These are phyloP conservation scores for Phytopythium aichiense DNA, from an alignment of 352 stramenopile species.

Conservation along the genomic window DNA sequence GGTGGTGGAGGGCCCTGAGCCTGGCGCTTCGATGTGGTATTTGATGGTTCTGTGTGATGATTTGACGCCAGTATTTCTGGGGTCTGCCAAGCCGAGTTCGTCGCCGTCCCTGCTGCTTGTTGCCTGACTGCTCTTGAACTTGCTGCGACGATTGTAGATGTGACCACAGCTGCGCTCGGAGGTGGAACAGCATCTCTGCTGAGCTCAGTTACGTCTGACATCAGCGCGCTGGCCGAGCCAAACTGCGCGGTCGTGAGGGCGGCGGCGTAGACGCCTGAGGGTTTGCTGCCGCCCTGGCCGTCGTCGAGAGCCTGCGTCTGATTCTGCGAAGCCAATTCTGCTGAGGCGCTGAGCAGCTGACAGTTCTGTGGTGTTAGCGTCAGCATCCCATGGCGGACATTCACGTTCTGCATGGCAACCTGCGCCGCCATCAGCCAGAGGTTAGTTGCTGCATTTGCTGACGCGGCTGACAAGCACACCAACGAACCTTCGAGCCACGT, in stretches of 20 bases:
- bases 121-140: conserved; percentile 5
- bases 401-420: conserved; percentile 61
- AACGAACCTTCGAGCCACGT: conserved; percentile 53
- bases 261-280: conserved; percentile 47
- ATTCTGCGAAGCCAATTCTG: conserved; percentile 17
- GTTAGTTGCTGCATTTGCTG: neutral
- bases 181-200: neutral
- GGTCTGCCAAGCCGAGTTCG: neutral
- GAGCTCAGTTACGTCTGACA: conserved; percentile 1
- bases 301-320: conserved; percentile 9
- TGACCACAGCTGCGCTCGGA: neutral
- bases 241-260: conserved; percentile 50
- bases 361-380: conserved; percentile 66
- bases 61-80: neutral
- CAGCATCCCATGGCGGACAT: conserved; percentile 66
- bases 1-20: conserved; percentile 10
- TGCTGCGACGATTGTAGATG: conserved; percentile 1
- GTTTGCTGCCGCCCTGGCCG: conserved; percentile 14
- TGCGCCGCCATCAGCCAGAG: conserved; percentile 6
- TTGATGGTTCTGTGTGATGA: neutral
- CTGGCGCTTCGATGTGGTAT: neutral
- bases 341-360: conserved; percentile 42
- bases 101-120: conserved; percentile 6
- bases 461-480: neutral
- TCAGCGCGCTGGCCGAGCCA: neutral